A percentile compares a stretch with the other conserved stretches of the same genome.
Conservation (phyloP, 202 grass and related monocot species). For the Saccharum hybrid region DNA sequence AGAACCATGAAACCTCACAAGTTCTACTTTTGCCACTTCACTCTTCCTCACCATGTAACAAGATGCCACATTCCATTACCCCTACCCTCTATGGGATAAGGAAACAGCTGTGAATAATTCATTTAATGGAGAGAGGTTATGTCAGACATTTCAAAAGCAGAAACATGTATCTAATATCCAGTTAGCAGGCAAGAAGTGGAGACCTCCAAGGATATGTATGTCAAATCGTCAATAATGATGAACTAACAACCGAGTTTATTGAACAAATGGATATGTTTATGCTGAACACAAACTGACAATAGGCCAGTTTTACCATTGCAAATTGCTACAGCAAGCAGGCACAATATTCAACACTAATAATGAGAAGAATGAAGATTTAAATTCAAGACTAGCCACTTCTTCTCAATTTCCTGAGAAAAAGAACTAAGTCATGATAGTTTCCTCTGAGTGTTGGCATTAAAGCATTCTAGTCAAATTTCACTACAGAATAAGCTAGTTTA, state of each 20-base stretch:
- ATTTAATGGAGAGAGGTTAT: neutral
- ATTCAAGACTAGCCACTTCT: neutral
- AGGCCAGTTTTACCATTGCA: neutral
- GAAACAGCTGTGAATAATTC: neutral
- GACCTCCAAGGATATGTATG: neutral
- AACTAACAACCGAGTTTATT: neutral
- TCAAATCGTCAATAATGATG: neutral
- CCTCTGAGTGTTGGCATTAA: neutral
- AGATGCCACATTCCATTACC: neutral
- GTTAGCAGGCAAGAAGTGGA: neutral
- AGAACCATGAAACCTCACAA: neutral
- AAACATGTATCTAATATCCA: constrained; percentile 11
- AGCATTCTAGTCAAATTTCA: neutral
- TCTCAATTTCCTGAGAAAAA: neutral
- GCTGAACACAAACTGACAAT: neutral
- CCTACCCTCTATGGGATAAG: constrained; percentile 2
- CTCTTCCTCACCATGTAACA: neutral
- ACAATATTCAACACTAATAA: neutral
- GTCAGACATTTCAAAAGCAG: neutral
- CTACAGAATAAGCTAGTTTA: neutral
- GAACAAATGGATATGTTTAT: neutral
- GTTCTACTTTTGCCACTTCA: neutral
- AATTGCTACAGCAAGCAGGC: constrained; percentile 10
- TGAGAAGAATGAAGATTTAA: neutral
- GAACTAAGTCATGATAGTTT: neutral